Evolutionary conservation across 169 alveolate species (phyloP).

Genomic region (Eimeria sp.): DNA sequence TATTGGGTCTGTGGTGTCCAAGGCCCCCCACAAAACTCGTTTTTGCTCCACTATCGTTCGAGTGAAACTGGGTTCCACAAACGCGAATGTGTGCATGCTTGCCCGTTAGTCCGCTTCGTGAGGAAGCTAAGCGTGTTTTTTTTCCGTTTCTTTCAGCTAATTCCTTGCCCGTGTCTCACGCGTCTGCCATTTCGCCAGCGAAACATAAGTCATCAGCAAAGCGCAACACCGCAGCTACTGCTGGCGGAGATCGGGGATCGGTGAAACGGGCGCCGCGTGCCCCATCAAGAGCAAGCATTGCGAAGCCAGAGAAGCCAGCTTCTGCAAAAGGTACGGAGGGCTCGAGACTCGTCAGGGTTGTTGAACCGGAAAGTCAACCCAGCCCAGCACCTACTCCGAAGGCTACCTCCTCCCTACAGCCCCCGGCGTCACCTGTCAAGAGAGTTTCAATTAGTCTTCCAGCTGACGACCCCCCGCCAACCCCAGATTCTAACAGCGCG

Average conservation of each 20-base stretch:
- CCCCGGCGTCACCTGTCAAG: neutral
- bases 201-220: conserved; percentile 1
- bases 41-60: neutral
- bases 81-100: neutral
- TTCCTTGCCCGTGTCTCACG: neutral
- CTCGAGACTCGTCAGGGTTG: conserved; percentile 63
- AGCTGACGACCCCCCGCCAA: neutral
- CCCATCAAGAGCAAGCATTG: conserved; percentile 18
- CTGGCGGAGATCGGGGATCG: conserved; percentile 24
- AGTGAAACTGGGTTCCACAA: neutral
- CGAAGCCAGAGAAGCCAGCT: conserved; percentile 33
- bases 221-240: conserved; percentile 6
- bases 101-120: neutral
- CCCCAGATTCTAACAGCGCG: neutral
- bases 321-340: conserved; percentile 76
- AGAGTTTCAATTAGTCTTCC: neutral
- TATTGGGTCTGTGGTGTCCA: neutral
- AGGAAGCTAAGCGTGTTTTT: neutral
- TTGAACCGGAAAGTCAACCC: conserved; percentile 29
- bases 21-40: neutral
- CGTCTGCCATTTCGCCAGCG: conserved; percentile 28
- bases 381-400: neutral
- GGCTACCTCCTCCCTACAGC: neutral
- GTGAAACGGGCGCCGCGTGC: conserved; percentile 29
- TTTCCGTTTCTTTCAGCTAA: neutral